A percentile compares a stretch with the other conserved stretches of the same genome.
phyloP scores from a whole-genome alignment of 2,329 filamentous ascomycete genomes.

The Aulographum hederae region DNA sequence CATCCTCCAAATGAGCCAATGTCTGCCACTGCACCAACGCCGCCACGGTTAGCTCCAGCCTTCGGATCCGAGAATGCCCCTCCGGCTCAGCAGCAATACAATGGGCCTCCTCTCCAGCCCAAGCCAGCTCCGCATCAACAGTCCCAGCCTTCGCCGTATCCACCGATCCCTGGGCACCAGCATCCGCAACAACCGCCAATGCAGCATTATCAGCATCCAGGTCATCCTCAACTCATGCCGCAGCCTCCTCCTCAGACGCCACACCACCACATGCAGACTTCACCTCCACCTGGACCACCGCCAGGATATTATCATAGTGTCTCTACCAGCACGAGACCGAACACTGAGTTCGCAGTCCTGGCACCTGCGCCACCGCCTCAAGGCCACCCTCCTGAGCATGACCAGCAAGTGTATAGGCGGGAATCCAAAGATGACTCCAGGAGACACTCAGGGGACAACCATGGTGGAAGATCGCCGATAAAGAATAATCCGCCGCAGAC shows the following conservation, averaged over 20 bases:
- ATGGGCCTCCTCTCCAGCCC: not conserved
- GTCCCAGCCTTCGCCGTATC: not conserved
- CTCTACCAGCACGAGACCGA: not conserved
- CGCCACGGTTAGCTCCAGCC: not conserved
- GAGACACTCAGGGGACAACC: too few relatives aligned
- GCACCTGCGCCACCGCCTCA: not conserved
- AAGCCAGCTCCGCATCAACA: conserved; percentile 1
- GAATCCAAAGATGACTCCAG: too few relatives aligned
- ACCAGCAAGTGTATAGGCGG: too few relatives aligned
- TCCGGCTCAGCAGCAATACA: conserved; percentile 1
- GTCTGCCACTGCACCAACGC: not conserved
- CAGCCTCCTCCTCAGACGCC: not conserved
- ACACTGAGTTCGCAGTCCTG: not conserved
- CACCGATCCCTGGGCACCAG: not conserved
- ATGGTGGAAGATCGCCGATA: too few relatives aligned
- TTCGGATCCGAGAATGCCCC: not conserved
- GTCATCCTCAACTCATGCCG: not conserved
- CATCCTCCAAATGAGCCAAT: too few relatives aligned
- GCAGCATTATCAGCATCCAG: conserved; percentile 1
- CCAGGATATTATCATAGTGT: conserved; percentile 3
- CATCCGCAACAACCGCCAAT: conserved; percentile 1
- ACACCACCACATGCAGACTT: too few relatives aligned
- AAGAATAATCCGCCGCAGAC: too few relatives aligned
- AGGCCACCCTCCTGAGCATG: too few relatives aligned
- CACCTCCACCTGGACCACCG: too few relatives aligned